These are phyloP conservation scores for Capsicum rhomboideum DNA, from an alignment of 257 asterid species.

Conservation along the genomic window DNA sequence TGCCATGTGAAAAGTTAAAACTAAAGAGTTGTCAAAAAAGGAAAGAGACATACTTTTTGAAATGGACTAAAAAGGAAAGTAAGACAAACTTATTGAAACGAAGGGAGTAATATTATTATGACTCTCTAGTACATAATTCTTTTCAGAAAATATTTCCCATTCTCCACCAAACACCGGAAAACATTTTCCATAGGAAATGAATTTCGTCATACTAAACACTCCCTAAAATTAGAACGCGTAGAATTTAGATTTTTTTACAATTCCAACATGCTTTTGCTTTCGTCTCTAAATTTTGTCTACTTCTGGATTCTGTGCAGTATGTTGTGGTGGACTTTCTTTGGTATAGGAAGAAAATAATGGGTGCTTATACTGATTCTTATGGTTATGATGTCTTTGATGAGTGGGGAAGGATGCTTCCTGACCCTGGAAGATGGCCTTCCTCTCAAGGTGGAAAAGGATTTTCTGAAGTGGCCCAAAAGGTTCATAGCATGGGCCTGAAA, in stretches of 20 bases:
- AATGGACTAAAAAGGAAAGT: no score
- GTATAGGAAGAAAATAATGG: conserved; percentile 77
- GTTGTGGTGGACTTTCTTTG: conserved; percentile 98
- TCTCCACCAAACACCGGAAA: background rate
- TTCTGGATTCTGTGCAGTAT: conserved; percentile 40
- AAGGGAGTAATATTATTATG: background rate
- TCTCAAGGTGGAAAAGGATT: conserved; percentile 74
- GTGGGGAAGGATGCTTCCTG: conserved; percentile 99
- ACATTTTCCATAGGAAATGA: background rate
- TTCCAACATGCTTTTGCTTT: background rate
- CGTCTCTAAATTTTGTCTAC: background rate
- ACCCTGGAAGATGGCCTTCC: conserved; percentile 90
- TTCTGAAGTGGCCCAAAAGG: conserved; percentile 50
- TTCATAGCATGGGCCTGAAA: conserved; percentile 84
- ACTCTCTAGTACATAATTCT: background rate
- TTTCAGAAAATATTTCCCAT: background rate
- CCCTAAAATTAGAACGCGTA: background rate
- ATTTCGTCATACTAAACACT: background rate
- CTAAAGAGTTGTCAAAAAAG: no score
- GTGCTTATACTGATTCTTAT: conserved; percentile 74
- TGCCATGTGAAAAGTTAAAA: no score
- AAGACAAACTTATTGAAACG: no score
- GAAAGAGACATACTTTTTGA: no score
- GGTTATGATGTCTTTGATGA: conserved; percentile 86
- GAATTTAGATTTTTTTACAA: background rate